These are phyloP conservation scores for Berberis thunbergii DNA, from an alignment of 164 flowering plant species.

Conservation along the genomic window DNA sequence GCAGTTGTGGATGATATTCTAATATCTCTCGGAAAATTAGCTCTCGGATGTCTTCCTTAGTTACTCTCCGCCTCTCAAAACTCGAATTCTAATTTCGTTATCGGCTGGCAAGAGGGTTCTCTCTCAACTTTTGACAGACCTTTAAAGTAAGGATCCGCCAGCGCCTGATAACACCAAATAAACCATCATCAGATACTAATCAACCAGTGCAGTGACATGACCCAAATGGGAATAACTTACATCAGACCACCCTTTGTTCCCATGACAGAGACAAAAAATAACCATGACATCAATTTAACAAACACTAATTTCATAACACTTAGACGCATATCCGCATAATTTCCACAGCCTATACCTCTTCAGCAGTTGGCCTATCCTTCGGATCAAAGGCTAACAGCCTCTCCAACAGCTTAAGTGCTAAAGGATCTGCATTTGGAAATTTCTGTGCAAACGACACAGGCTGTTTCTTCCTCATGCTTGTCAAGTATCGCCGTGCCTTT, in stretches of 20 bases:
- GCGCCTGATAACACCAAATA: conserved; percentile 36
- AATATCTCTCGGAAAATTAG: conserved; percentile 78
- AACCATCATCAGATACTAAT: not conserved
- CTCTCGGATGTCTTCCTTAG: conserved; percentile 83
- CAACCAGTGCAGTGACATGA: too few species aligned
- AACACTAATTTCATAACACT: too few species aligned
- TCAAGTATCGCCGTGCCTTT: conserved; percentile 85
- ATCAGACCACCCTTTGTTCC: too few species aligned
- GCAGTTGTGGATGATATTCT: conserved; percentile 88
- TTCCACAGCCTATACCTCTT: conserved; percentile 44
- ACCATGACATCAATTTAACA: too few species aligned
- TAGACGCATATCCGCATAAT: too few species aligned
- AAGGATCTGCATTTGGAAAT: conserved; percentile 91
- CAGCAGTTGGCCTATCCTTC: conserved; percentile 89
- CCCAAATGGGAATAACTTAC: too few species aligned
- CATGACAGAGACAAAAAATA: too few species aligned
- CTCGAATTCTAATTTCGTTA: conserved; percentile 83
- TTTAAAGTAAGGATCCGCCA: conserved; percentile 87
- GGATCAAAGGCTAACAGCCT: conserved; percentile 91
- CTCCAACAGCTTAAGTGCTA: conserved; percentile 61
- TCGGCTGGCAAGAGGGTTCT: conserved; percentile 90
- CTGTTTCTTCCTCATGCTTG: conserved; percentile 85
- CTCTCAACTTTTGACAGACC: conserved; percentile 77
- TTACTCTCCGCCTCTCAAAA: conserved; percentile 82
- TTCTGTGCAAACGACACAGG: conserved; percentile 65